phyloP scores from a whole-genome alignment of 208 protist species.

The Leishmania guyanensis region DNA sequence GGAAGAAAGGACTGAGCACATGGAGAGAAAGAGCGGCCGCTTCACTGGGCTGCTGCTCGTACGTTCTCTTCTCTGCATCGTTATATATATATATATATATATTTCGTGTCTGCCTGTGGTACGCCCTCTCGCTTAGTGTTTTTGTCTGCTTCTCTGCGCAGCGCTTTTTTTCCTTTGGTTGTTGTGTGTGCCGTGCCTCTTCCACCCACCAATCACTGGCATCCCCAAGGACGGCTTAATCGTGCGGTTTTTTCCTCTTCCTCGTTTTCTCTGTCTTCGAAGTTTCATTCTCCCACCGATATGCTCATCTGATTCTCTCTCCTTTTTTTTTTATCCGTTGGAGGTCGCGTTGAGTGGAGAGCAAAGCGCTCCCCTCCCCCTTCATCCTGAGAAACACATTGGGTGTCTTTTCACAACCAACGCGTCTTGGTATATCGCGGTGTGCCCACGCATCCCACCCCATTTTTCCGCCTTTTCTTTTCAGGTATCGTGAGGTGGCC shows the following conservation, averaged over 20 bases:
- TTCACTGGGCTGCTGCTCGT: neutral
- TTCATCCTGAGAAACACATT: neutral
- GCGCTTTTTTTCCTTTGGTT: neutral
- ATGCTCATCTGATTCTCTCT: neutral
- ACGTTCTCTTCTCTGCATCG: neutral
- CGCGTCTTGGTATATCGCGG: neutral
- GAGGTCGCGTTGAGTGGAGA: neutral
- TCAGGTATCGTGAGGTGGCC: neutral
- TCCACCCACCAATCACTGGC: neutral
- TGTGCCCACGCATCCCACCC: neutral
- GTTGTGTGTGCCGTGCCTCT: neutral
- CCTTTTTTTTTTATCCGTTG: neutral
- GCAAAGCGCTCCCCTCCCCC: neutral
- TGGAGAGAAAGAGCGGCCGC: neutral
- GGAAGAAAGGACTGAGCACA: neutral
- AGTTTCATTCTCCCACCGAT: neutral
- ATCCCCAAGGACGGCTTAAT: neutral
- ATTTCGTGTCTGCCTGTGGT: constrained; percentile 5
- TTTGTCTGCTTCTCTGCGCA: neutral
- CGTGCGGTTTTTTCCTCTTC: neutral
- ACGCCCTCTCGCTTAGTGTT: neutral
- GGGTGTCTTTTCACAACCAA: neutral
- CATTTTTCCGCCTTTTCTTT: neutral
- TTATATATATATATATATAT: no score
- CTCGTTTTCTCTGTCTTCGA: neutral